Percentiles rank a stretch among this genome's conserved stretches.
Evolutionary conservation across 768 basidiomycete species (phyloP).

Genomic region (Epithele typhae): DNA sequence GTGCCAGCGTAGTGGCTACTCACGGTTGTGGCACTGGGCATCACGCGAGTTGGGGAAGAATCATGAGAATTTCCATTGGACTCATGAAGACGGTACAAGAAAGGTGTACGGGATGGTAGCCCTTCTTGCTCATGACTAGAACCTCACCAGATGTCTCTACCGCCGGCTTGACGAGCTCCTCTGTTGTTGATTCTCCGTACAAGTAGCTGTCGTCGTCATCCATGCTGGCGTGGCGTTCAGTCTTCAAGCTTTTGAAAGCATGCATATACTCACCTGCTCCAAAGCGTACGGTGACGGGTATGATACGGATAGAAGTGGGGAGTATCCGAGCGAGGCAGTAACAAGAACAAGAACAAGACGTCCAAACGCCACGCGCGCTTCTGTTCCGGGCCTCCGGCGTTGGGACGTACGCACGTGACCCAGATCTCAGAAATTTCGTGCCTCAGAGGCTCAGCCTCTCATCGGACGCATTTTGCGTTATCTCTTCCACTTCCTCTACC

Average conservation of each 20-base stretch:
- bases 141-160: conserved; percentile 44
- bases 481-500: too few species aligned
- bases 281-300: too few species aligned
- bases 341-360: too few species aligned
- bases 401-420: too few species aligned
- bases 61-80: conserved; percentile 30
- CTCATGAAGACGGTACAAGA: conserved; percentile 30
- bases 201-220: conserved; percentile 31
- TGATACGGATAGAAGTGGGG: too few species aligned
- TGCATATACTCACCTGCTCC: too few species aligned
- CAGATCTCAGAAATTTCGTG: conserved; percentile 14
- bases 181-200: conserved; percentile 26
- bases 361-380: not conserved
- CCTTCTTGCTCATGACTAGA: conserved; percentile 18
- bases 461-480: too few species aligned
- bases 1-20: conserved; percentile 34
- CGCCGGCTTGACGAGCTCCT: conserved; percentile 20
- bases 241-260: too few species aligned
- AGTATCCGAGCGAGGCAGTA: too few species aligned
- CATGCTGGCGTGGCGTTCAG: conserved; percentile 1
- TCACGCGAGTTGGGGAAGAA: conserved; percentile 33
- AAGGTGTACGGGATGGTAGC: conserved; percentile 25
- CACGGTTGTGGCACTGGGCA: conserved; percentile 58
- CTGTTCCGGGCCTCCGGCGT: not conserved
- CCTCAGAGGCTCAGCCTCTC: not conserved